phyloP scores from a whole-genome alignment of 768 basidiomycete species.

The Serendipita sp. region DNA sequence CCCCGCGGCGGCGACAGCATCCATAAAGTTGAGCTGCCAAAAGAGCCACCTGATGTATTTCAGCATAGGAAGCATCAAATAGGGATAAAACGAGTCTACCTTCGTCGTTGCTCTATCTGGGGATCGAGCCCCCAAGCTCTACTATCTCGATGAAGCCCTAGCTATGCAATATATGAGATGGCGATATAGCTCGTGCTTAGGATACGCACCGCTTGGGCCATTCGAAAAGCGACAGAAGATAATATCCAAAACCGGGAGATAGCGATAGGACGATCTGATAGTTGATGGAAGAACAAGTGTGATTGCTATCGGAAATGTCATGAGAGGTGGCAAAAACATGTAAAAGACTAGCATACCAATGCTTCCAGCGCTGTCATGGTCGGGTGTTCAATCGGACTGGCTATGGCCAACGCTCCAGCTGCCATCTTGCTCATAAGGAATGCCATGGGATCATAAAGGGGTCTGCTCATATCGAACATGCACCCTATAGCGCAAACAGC shows the following conservation, averaged over 20 bases:
- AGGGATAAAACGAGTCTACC: not conserved
- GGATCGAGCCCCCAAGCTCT: not conserved
- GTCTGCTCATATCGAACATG: not conserved
- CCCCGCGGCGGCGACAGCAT: not conserved
- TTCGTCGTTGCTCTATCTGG: not conserved
- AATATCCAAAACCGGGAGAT: not conserved
- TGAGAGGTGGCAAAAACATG: not conserved
- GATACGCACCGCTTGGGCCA: not conserved
- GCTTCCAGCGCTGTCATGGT: not conserved
- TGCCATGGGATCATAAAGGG: not conserved
- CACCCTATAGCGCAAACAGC: not conserved
- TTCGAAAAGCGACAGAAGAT: not conserved
- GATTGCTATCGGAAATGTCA: not conserved
- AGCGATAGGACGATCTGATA: not conserved
- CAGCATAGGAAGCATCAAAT: no score
- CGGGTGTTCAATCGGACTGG: not conserved
- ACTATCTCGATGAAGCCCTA: not conserved
- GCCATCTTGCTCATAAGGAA: not conserved
- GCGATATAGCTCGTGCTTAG: not conserved
- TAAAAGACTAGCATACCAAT: not conserved
- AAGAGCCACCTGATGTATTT: not conserved
- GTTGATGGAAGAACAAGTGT: conserved; percentile 1
- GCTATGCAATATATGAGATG: not conserved
- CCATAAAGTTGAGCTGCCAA: conserved; percentile 4
- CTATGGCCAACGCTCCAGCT: not conserved